phyloP scores from a whole-genome alignment of 2,329 filamentous ascomycete genomes.

The Colletotrichum shisoi region DNA sequence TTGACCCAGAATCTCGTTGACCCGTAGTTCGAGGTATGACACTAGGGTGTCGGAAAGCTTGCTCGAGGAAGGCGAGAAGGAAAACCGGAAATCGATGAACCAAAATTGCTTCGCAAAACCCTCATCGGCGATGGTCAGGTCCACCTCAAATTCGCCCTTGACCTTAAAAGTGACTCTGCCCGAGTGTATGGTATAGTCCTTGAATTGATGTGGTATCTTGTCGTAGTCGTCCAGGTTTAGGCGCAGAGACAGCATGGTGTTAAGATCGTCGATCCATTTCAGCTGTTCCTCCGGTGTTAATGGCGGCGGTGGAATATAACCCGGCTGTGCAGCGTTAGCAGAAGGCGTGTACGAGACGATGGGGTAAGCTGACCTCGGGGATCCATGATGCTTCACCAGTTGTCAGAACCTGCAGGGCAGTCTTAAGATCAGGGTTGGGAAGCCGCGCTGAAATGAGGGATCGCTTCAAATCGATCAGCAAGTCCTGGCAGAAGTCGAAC shows the following conservation, averaged over 20 bases:
- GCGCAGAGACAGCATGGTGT: constrained; percentile 81
- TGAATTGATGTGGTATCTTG: constrained; percentile 75
- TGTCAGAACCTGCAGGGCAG: constrained; percentile 83
- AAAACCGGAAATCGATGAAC: constrained; percentile 90
- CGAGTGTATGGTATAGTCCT: constrained; percentile 77
- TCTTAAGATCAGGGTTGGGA: constrained; percentile 89
- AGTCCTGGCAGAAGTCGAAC: constrained; percentile 68
- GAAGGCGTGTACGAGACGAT: neutral
- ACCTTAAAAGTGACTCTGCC: constrained; percentile 92
- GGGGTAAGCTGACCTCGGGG: constrained; percentile 69
- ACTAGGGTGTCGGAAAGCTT: constrained; percentile 70
- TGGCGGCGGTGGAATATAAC: constrained; percentile 77
- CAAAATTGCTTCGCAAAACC: constrained; percentile 85
- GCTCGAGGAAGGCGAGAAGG: constrained; percentile 74
- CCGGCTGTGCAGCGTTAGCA: constrained; percentile 59
- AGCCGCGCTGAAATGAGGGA: constrained; percentile 76
- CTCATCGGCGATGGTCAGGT: constrained; percentile 89
- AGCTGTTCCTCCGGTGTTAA: constrained; percentile 76
- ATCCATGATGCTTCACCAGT: constrained; percentile 80
- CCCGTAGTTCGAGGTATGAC: constrained; percentile 70
- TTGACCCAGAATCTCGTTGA: constrained; percentile 74
- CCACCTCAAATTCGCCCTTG: constrained; percentile 86
- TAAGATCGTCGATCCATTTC: constrained; percentile 79
- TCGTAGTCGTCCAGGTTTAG: constrained; percentile 86
- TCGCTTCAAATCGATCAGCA: constrained; percentile 75